These are phyloP conservation scores for Inga oerstediana DNA, from an alignment of 306 rosid species.

Conservation along the genomic window DNA sequence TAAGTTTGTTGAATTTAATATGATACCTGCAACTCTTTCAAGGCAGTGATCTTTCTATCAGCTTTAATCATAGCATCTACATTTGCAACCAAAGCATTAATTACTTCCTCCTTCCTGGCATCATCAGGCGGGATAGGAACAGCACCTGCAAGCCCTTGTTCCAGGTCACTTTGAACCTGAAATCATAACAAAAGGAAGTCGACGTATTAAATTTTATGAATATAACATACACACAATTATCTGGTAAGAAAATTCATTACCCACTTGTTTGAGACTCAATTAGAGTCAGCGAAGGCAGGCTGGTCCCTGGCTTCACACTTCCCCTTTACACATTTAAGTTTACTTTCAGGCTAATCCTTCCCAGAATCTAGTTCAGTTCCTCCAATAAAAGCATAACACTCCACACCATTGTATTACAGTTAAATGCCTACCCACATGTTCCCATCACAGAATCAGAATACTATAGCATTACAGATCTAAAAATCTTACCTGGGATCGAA, in stretches of 20 bases:
- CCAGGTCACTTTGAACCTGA: conserved; percentile 87
- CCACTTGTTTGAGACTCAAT: conserved; percentile 24
- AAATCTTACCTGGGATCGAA: conserved; percentile 70
- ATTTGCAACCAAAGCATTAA: conserved; percentile 82
- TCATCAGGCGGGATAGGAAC: conserved; percentile 79
- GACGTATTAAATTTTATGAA: conserved; percentile 14
- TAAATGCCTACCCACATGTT: conserved; percentile 15
- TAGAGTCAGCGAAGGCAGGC: conserved; percentile 21
- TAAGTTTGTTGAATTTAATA: conserved; percentile 4
- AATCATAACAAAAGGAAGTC: conserved; percentile 26
- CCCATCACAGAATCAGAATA: conserved; percentile 25
- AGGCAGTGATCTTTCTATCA: conserved; percentile 87
- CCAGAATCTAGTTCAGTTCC: conserved; percentile 15
- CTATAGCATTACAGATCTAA: conserved; percentile 23
- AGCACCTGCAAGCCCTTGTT: conserved; percentile 72
- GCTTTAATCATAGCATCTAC: conserved; percentile 95
- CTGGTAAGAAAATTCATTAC: conserved; percentile 9
- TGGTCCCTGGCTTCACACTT: conserved; percentile 31
- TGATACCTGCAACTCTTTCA: conserved; percentile 90
- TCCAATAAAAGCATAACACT: conserved; percentile 24
- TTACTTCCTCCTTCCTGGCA: conserved; percentile 75
- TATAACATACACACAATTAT: conserved; percentile 6
- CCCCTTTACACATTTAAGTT: conserved; percentile 23
- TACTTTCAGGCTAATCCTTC: conserved; percentile 20
- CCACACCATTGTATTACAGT: conserved; percentile 5